Evolutionary conservation across 192 early-diverging fungal species (phyloP), one percentile per base, ranked within the genome.

Genomic region (Podila clonocystis): DNA sequence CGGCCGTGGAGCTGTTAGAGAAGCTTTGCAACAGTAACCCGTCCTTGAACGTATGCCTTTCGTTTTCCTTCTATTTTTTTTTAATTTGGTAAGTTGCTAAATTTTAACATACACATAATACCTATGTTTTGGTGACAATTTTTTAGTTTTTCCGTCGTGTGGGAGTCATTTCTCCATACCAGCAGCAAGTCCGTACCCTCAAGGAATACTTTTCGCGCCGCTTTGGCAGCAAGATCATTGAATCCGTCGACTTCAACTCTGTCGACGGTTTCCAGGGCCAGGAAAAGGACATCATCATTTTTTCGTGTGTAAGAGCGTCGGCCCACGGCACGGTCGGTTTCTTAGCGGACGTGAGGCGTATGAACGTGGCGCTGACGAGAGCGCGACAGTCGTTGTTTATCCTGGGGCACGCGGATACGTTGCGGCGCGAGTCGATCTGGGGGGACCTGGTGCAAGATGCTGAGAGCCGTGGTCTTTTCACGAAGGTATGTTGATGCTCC

Each of bases 191-290:
- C 55, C 72, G 87, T 58, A 89, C 90, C 61, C 83, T 99, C 20
- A 88, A 89, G 63, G 86, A 90, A 29, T 74, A 68, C 34, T 96
- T 99, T 65, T 73, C 82, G 12, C 52, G 79, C n/a, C 58, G 68
- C n/a, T 93, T 94, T 84, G 95, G 94, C 0, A 38, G 65, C 2
- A 66, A 70, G 5, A 87, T 94, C 28, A 84, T 93, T 2, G 86
- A 94, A 31, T 85, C 85, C 4, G 90, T 99, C 4, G 96, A 98
- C 72, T 92, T 98, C 72, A 97, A 97, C 77, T 98, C 97, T 1
- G 95, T 98, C 20, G 96, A 98, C 80, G 97, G 96, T 13, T 99
- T 99, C 74, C 97, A 99, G 84, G 97, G 97, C 8, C 94, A 97
- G 82, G 97, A 98, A 76, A 98, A 98, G 77, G 97, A 98, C 24